A percentile compares a stretch with the other conserved stretches of the same genome.
Conservation (phyloP, 495 filamentous ascomycete genomes). For the Copromyces sp. region DNA sequence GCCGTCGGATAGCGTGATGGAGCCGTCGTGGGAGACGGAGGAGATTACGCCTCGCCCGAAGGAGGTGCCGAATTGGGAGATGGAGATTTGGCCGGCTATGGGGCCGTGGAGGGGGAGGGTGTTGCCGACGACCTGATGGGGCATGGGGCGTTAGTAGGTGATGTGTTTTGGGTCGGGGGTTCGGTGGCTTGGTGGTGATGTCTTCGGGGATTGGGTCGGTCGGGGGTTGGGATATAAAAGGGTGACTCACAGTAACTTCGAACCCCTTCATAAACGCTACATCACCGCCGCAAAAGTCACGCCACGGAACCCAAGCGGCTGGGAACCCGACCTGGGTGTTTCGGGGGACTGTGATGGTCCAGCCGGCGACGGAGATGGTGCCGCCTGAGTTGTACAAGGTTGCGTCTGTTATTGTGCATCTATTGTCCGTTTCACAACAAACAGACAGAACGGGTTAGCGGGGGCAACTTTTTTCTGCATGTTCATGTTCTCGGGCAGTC, state of each 20-base stretch:
- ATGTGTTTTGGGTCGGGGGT: neutral
- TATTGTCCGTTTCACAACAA: neutral
- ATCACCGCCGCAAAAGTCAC: slow-evolving; percentile 19
- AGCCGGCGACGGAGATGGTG: slow-evolving; percentile 27
- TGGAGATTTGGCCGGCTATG: slow-evolving; percentile 28
- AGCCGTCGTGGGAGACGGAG: slow-evolving; percentile 19
- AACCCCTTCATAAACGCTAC: slow-evolving; percentile 15
- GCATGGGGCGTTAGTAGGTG: neutral
- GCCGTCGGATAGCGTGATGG: slow-evolving; percentile 22
- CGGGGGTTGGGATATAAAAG: no score
- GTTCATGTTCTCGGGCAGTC: neutral
- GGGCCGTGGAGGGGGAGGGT: slow-evolving; percentile 17
- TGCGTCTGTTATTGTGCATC: slow-evolving; percentile 17
- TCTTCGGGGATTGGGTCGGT: no score
- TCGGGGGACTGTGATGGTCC: slow-evolving; percentile 29
- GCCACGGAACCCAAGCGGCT: slow-evolving; percentile 27
- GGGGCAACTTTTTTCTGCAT: neutral
- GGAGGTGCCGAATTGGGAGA: slow-evolving; percentile 22
- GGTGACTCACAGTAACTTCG: slow-evolving; percentile 26
- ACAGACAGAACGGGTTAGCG: neutral
- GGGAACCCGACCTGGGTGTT: slow-evolving; percentile 34
- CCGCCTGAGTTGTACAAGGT: slow-evolving; percentile 28
- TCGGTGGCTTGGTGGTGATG: no score
- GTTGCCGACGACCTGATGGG: slow-evolving; percentile 23
- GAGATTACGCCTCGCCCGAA: slow-evolving; percentile 26